These are phyloP conservation scores for Pythium monospermum DNA, from an alignment of 352 stramenopile species.

Conservation along the genomic window DNA sequence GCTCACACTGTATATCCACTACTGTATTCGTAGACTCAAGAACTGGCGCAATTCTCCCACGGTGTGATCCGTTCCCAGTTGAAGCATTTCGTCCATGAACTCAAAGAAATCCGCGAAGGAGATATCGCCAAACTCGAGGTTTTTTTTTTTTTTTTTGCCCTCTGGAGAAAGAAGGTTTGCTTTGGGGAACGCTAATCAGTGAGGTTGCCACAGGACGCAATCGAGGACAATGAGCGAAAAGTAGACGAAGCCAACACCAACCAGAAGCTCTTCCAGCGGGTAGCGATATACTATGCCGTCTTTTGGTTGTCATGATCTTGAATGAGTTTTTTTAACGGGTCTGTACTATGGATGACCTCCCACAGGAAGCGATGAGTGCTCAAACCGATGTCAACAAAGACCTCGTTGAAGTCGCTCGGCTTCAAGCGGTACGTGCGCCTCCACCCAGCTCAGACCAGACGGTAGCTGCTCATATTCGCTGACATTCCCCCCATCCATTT, in stretches of 20 bases:
- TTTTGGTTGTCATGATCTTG: too few species aligned
- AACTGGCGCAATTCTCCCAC: constrained; percentile 64
- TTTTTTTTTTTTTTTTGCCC: not conserved
- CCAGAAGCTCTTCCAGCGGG: constrained; percentile 54
- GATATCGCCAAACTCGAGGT: constrained; percentile 29
- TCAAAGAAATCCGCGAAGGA: constrained; percentile 60
- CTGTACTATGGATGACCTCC: not conserved
- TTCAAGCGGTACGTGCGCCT: constrained; percentile 48
- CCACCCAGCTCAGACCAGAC: not conserved
- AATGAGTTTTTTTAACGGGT: not conserved
- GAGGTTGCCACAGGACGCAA: constrained; percentile 44
- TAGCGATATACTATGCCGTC: not conserved
- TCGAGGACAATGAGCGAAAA: constrained; percentile 52
- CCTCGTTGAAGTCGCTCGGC: constrained; percentile 58
- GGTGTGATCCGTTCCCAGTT: constrained; percentile 48
- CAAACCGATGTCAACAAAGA: constrained; percentile 61
- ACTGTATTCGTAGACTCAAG: constrained; percentile 39
- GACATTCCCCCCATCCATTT: not conserved
- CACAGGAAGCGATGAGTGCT: constrained; percentile 38
- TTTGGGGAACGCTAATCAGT: too few species aligned
- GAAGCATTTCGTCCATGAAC: constrained; percentile 39
- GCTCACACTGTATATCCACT: not conserved
- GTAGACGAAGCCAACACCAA: constrained; percentile 48
- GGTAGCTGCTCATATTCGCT: not conserved
- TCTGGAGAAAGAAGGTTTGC: not conserved